phyloP scores from a whole-genome alignment of 352 stramenopile species.

The Plasmopara muralis region DNA sequence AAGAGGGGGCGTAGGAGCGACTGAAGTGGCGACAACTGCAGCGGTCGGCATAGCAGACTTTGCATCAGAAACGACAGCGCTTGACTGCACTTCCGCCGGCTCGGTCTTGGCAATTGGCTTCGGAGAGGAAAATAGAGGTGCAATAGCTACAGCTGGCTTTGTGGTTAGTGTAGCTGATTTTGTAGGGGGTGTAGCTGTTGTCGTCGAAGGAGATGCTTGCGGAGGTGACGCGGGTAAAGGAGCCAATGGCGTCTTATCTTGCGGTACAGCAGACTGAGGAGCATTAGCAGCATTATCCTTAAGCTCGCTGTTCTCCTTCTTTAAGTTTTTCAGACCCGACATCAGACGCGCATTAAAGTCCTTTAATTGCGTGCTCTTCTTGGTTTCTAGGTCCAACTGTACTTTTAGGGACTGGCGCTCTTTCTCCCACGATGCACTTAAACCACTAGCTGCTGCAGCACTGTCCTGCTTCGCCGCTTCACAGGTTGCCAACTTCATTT shows the following conservation, averaged over 20 bases:
- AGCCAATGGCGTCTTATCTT: constrained; percentile 18
- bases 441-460: constrained; percentile 22
- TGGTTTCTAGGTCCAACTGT: constrained; percentile 54
- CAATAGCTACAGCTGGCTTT: constrained; percentile 3
- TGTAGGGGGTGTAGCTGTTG: constrained; percentile 7
- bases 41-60: constrained; percentile 12
- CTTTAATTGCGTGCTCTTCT: constrained; percentile 62
- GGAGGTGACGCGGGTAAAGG: constrained; percentile 15
- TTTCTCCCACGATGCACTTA: constrained; percentile 43
- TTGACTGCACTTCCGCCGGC: constrained; percentile 8
- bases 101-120: constrained; percentile 14
- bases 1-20: constrained; percentile 7
- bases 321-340: constrained; percentile 56
- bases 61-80: constrained; percentile 9
- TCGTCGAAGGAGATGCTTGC: constrained; percentile 15
- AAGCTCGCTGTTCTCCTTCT: constrained; percentile 72
- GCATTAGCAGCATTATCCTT: constrained; percentile 38
- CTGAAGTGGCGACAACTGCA: constrained; percentile 7
- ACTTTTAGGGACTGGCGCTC: constrained; percentile 50
- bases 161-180: constrained; percentile 7
- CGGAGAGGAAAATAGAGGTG: constrained; percentile 19
- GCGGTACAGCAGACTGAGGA: constrained; percentile 7
- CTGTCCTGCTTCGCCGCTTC: constrained; percentile 38
- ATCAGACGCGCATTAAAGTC: constrained; percentile 68
- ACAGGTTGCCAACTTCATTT: constrained; percentile 34